These are phyloP conservation scores for Adansonia grandidieri DNA, from an alignment of 441 rosid species.

Conservation along the genomic window DNA sequence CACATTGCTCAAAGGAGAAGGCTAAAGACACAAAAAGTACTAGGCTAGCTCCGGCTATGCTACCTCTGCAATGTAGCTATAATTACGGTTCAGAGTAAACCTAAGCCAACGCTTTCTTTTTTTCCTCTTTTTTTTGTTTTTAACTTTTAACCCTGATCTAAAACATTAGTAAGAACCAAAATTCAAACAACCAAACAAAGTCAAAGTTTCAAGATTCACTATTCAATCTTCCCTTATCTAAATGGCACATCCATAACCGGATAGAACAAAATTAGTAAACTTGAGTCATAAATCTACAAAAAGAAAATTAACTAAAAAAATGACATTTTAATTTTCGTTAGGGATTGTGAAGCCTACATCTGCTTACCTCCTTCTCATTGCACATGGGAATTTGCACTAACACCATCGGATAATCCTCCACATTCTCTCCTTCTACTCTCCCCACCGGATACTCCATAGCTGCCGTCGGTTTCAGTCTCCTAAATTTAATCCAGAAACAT, in stretches of 20 bases:
- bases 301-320: neutral
- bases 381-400: conserved; percentile 95
- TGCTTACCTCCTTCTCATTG: conserved; percentile 95
- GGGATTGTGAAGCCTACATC: conserved; percentile 52
- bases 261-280: neutral
- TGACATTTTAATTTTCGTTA: neutral
- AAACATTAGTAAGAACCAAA: neutral
- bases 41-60: neutral
- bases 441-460: conserved; percentile 43
- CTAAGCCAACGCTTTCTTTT: neutral
- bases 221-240: conserved; percentile 12
- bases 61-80: neutral
- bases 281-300: neutral
- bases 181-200: neutral
- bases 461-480: conserved; percentile 65
- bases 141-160: neutral
- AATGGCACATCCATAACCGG: neutral
- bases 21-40: neutral
- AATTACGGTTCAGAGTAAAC: neutral
- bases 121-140: neutral
- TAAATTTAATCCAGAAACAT: conserved; percentile 74
- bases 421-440: conserved; percentile 36
- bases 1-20: neutral
- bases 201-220: neutral
- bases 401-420: conserved; percentile 83